phyloP scores from a whole-genome alignment of 2,329 filamentous ascomycete species.

The Periconia digitata region DNA sequence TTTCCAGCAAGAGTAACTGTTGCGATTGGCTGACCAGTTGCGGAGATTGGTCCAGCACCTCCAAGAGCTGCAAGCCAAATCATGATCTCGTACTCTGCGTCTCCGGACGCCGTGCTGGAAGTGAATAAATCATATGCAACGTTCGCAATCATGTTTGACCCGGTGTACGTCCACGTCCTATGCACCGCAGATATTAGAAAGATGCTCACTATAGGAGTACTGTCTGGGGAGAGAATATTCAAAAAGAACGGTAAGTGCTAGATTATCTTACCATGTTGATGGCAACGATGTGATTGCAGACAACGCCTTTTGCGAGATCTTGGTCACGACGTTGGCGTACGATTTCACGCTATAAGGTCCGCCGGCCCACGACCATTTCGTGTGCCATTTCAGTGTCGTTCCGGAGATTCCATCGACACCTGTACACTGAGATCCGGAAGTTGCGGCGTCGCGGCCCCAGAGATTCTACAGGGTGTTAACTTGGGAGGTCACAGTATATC shows the following conservation, averaged over 20 bases:
- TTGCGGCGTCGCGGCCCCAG: conserved; percentile 46
- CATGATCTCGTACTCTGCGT: conserved; percentile 65
- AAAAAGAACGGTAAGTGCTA: not conserved
- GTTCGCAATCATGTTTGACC: conserved; percentile 54
- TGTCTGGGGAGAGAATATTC: no score
- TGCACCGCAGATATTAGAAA: not conserved
- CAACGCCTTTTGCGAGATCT: conserved; percentile 34
- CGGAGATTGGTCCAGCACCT: conserved; percentile 61
- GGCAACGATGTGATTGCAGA: conserved; percentile 45
- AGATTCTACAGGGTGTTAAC: conserved; percentile 34
- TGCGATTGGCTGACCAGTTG: conserved; percentile 56
- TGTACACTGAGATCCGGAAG: conserved; percentile 51
- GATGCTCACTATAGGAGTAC: no score
- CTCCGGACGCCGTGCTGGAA: conserved; percentile 48
- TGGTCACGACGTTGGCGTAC: conserved; percentile 47
- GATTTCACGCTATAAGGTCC: conserved; percentile 45
- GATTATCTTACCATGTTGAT: conserved; percentile 41
- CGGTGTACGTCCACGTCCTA: conserved; percentile 52
- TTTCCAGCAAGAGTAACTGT: conserved; percentile 57
- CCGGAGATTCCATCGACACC: conserved; percentile 43
- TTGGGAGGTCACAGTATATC: no score
- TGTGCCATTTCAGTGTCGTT: conserved; percentile 47
- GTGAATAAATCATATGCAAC: conserved; percentile 67
- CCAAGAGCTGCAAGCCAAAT: conserved; percentile 64
- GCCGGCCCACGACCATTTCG: conserved; percentile 48